Base-by-base conservation (phyloP, 2,329 filamentous ascomycete genomes). In the Fusarium sp. region DNA sequence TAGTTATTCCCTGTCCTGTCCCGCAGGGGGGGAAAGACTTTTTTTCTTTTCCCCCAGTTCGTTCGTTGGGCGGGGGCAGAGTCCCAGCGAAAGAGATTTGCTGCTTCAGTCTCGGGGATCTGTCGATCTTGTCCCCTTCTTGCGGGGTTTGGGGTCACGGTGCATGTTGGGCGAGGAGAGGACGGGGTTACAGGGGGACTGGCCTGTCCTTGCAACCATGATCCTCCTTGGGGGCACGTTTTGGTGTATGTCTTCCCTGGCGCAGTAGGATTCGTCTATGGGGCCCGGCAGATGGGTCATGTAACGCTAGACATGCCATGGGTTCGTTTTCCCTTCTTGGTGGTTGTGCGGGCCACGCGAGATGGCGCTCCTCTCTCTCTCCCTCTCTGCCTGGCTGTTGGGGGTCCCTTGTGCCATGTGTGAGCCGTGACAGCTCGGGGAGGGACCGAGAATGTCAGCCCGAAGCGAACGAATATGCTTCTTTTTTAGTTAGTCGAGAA, bases 331-430 rank as follows among this genome's bases (percentile, higher is more conserved):
- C 31, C 20, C 46, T 55, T 72, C 65, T 35, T 61, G 44, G 66
- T 70, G 58, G 60, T 78, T 58, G 73, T 72, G 75, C 71, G 73
- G 68, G 71, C 76, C 76, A 78, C 76, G 76, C 76, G 76, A 77
- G 76, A 78, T 78, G 72, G 71, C 72, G 74, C 72, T 74, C 71
- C 11, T 33, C 31, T 33, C 31, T 33, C 31, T 33, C 31, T 33
- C 11, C 62, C 38, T 40, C 20, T 51, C 9, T 58, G 42, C 20
- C 42, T 46, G 42, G 42, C 38, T 68, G 70, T 65, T 68, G 67
- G 67, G 70, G 51, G 70, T 12, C 7, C 36, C 71, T 69, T 63
- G 71, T 73, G 14, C 69, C 61, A 73, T 71, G 71, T 73, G 71
- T 74, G 71, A 69, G 71, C 64, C 57, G 71, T 49, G 61, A 62